Percentiles rank a stretch among this genome's conserved stretches.
Evolutionary conservation across 2,329 filamentous ascomycete genomes (phyloP).

Genomic region (Pestalotiopsis sp.): DNA sequence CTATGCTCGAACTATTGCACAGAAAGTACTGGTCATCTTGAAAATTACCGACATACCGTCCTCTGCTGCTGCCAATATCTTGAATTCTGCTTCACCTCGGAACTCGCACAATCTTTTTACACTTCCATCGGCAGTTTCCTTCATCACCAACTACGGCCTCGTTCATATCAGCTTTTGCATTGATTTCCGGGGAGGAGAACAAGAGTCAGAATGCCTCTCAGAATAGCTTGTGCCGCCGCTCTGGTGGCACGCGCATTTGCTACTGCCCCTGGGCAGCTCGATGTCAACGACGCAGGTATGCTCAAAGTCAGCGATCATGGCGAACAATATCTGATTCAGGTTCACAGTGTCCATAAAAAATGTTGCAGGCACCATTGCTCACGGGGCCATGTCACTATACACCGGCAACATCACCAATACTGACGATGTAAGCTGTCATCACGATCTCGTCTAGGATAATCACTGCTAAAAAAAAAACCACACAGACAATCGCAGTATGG

Average conservation of each 20-base stretch:
- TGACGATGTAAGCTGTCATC: slow-evolving; percentile 38
- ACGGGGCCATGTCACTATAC: slow-evolving; percentile 67
- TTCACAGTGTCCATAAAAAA: slow-evolving; percentile 61
- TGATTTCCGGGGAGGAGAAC: neutral
- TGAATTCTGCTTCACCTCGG: no score
- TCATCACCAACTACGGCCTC: neutral
- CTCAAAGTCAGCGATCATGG: neutral
- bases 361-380: slow-evolving; percentile 63
- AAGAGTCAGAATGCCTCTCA: slow-evolving; percentile 28
- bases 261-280: slow-evolving; percentile 39
- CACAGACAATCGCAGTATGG: slow-evolving; percentile 63
- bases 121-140: neutral
- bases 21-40: no score
- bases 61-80: no score
- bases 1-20: no score
- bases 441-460: neutral
- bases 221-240: slow-evolving; percentile 28
- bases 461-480: neutral
- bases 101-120: no score
- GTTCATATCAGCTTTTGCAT: neutral
- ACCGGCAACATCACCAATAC: slow-evolving; percentile 61
- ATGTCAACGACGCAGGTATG: slow-evolving; percentile 36
- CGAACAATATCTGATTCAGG: slow-evolving; percentile 19
- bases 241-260: slow-evolving; percentile 30
- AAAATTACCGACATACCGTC: no score